phyloP scores from a whole-genome alignment of 2,329 filamentous ascomycete species.

The Tympanopsis confertula region DNA sequence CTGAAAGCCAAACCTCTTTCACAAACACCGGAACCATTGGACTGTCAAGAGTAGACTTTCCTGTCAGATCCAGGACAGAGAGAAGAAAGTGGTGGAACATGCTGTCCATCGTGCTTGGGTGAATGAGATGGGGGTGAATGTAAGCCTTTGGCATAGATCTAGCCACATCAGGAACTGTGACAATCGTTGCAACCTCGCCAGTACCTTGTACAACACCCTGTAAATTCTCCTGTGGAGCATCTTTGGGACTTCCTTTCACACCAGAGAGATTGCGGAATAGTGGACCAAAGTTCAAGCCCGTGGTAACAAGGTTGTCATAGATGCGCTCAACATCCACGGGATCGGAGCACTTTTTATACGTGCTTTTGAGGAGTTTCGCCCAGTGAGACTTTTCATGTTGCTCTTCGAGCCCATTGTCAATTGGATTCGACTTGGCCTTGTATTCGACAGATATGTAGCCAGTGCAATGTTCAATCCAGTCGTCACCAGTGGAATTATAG shows the following conservation, averaged over 20 bases:
- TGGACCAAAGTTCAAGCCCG: slow-evolving; percentile 37
- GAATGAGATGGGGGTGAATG: slow-evolving; percentile 29
- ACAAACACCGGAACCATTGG: slow-evolving; percentile 17
- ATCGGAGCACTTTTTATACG: slow-evolving; percentile 8
- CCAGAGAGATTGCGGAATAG: slow-evolving; percentile 34
- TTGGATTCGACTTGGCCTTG: slow-evolving; percentile 4
- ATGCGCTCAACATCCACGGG: slow-evolving; percentile 10
- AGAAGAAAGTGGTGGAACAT: slow-evolving; percentile 9
- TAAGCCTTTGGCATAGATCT: slow-evolving; percentile 29
- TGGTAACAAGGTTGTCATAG: slow-evolving; percentile 30
- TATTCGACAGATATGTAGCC: slow-evolving; percentile 29
- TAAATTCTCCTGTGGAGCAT: slow-evolving; percentile 6
- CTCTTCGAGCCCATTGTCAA: slow-evolving; percentile 11
- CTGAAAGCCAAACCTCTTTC: slow-evolving; percentile 17
- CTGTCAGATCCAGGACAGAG: slow-evolving; percentile 11
- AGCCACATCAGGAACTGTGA: slow-evolving; percentile 26
- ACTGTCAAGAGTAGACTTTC: slow-evolving; percentile 8
- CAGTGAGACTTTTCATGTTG: slow-evolving; percentile 7
- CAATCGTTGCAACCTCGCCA: slow-evolving; percentile 18
- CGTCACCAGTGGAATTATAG: slow-evolving; percentile 36
- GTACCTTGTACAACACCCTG: slow-evolving; percentile 14
- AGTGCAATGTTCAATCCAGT: slow-evolving; percentile 47
- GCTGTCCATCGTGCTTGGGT: slow-evolving; percentile 25
- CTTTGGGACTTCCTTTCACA: slow-evolving; percentile 10
- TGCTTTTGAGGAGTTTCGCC: slow-evolving; percentile 5